Evolutionary conservation across 371 early-diverging fungal genomes (phyloP).

Genomic region (Syncephalis fuscata): DNA sequence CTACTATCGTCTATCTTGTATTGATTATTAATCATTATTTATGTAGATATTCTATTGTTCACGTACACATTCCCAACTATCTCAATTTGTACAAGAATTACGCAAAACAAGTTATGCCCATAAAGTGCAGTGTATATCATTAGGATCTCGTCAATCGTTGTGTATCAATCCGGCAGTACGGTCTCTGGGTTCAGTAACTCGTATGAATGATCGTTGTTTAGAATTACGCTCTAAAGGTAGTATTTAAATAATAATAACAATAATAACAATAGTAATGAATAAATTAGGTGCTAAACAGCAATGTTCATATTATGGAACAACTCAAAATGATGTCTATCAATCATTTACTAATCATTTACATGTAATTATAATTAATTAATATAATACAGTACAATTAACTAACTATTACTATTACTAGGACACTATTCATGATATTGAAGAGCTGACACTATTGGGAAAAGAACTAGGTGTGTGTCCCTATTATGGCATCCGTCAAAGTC

Average conservation of each 20-base stretch:
- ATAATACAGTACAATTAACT: too few relatives aligned
- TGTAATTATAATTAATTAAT: too few relatives aligned
- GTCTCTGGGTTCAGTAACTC: constrained; percentile 20
- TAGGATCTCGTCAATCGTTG: constrained; percentile 72
- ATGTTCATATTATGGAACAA: constrained; percentile 8
- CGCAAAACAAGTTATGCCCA: constrained; percentile 58
- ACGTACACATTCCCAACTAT: constrained; percentile 87
- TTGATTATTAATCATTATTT: constrained; percentile 17
- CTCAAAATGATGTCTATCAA: constrained; percentile 5
- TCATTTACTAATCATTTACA: too few relatives aligned
- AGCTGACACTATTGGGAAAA: constrained; percentile 49
- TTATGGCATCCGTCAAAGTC: constrained; percentile 54
- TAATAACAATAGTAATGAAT: constrained; percentile 7
- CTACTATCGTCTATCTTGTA: constrained; percentile 1
- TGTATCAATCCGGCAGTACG: constrained; percentile 60
- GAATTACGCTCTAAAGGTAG: constrained; percentile 20
- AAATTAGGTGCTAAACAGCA: background rate
- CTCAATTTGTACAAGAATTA: constrained; percentile 79
- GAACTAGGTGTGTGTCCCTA: constrained; percentile 65
- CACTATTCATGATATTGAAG: constrained; percentile 70
- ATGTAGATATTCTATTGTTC: constrained; percentile 60
- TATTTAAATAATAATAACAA: constrained; percentile 23
- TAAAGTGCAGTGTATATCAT: constrained; percentile 37
- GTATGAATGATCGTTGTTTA: constrained; percentile 62
- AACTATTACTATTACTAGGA: constrained; percentile 13